Percentiles rank a stretch among this genome's conserved stretches.
phyloP scores from a whole-genome alignment of 257 asterid species.

The Fraxinus excelsior region DNA sequence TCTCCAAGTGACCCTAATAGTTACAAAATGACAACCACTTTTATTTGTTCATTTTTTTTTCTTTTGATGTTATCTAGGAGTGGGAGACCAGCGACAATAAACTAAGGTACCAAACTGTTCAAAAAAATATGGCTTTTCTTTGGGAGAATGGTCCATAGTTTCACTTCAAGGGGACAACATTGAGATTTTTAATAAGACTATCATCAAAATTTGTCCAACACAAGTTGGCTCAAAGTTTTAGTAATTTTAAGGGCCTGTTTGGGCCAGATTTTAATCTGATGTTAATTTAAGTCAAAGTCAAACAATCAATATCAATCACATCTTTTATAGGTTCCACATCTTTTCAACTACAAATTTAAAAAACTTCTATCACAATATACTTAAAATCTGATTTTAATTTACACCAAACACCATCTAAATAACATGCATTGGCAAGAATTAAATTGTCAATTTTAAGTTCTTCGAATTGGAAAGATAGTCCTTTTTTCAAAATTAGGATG shows the following conservation, averaged over 20 bases:
- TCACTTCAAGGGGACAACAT: conserved; percentile 46
- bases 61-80: background rate
- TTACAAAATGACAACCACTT: conserved; percentile 20
- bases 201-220: conserved; percentile 1
- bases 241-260: too few species aligned
- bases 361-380: too few species aligned
- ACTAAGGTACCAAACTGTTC: conserved; percentile 9
- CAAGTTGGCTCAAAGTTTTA: background rate
- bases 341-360: too few species aligned
- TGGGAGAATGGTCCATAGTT: conserved; percentile 41
- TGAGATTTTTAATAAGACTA: conserved; percentile 39
- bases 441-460: too few species aligned
- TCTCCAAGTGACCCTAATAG: background rate
- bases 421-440: background rate
- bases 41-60: background rate
- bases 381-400: too few species aligned
- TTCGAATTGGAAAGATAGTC: too few species aligned
- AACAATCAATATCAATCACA: too few species aligned
- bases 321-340: too few species aligned
- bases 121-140: conserved; percentile 30
- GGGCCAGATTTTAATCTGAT: too few species aligned
- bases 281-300: too few species aligned
- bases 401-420: too few species aligned
- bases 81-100: conserved; percentile 9
- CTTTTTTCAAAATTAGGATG: background rate